Evolutionary conservation across 148 eudicot genomes (phyloP).

Genomic region (Spergularia marina): DNA sequence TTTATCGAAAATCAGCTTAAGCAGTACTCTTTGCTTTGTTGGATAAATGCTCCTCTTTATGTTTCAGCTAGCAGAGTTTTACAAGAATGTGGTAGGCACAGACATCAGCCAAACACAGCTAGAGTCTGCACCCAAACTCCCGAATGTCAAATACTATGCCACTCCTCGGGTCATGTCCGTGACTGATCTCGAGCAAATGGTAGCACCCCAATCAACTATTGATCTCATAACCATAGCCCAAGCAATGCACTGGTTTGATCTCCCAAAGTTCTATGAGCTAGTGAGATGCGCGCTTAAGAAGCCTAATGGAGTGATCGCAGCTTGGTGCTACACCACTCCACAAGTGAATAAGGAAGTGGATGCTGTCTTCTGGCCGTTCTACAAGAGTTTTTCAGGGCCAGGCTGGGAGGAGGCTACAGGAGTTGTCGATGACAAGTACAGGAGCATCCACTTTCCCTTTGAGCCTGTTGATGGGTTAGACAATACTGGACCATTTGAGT

Average conservation of each 20-base stretch:
- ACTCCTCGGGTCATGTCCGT: constrained; percentile 40
- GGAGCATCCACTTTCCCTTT: constrained; percentile 51
- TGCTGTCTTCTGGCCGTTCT: constrained; percentile 38
- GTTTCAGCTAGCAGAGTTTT: constrained; percentile 44
- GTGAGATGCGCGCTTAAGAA: constrained; percentile 51
- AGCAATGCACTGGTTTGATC: constrained; percentile 75
- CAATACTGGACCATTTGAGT: constrained; percentile 60
- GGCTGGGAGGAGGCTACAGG: constrained; percentile 39
- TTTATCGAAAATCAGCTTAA: not conserved
- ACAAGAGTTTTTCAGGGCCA: constrained; percentile 33
- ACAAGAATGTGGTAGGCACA: constrained; percentile 66
- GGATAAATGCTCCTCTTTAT: not conserved
- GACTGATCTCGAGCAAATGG: constrained; percentile 28
- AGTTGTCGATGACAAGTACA: constrained; percentile 48
- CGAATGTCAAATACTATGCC: constrained; percentile 45
- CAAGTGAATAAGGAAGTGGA: constrained; percentile 39
- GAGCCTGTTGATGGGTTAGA: constrained; percentile 47
- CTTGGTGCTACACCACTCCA: constrained; percentile 68
- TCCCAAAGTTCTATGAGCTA: constrained; percentile 43
- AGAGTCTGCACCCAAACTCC: constrained; percentile 55
- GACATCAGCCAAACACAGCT: constrained; percentile 63
- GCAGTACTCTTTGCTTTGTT: not conserved
- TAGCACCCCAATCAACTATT: constrained; percentile 35
- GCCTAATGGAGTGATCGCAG: constrained; percentile 65
- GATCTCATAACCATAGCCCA: constrained; percentile 62